Base-by-base conservation (phyloP, 2,329 filamentous ascomycete species). In the Ophiostoma sp. region DNA sequence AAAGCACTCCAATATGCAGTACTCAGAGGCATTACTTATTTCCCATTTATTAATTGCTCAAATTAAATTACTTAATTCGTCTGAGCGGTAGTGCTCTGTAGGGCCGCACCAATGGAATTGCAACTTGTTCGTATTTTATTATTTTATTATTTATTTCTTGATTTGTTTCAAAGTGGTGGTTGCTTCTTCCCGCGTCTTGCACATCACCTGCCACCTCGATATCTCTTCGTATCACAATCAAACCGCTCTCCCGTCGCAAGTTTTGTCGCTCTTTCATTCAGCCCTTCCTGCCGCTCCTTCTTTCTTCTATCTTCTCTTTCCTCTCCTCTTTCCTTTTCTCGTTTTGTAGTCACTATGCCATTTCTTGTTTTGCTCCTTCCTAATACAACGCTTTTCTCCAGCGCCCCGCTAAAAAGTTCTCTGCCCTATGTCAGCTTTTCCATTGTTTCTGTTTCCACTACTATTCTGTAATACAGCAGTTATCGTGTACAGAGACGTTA, bases 91-190 rank as follows among this genome's bases (percentile, higher is more conserved):
- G 44, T 48, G 44, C 44, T n/a, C 20, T 48, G 17, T 48, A 17
- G 44, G 44, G 44, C 44, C 17, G 52, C 52, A 57, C n/a, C 60
- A 35, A 36, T 35, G 33, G 33, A 64, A 64, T n/a, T 64, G 60
- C 33, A 23, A 36, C 60, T 5, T 31, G 2, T 62, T 35, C 23
- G 35, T 62, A 2, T 35, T 62, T 35, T 35, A 4, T 33, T 6
- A 4, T 20, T n/a, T 62, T 20, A 31, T 62, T 57, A 7, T 23
- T 57, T 23, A 57, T 5, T 31, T 4, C 15, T 7, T 31, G 27
- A 11, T 20, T 20, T n/a, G 23, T 62, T 35, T 35, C 57, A 23
- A 23, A 11, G 10, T 23, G 5, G 31, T 8, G 5, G 57, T 35
- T 13, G 57, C 31, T 35, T 31, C 57, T 62, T 62, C 23, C 57